Percentiles rank a stretch among this genome's conserved stretches.
These are phyloP conservation scores for Geotrichum carabidarum DNA, from an alignment of 1,139 yeast species.

Conservation along the genomic window DNA sequence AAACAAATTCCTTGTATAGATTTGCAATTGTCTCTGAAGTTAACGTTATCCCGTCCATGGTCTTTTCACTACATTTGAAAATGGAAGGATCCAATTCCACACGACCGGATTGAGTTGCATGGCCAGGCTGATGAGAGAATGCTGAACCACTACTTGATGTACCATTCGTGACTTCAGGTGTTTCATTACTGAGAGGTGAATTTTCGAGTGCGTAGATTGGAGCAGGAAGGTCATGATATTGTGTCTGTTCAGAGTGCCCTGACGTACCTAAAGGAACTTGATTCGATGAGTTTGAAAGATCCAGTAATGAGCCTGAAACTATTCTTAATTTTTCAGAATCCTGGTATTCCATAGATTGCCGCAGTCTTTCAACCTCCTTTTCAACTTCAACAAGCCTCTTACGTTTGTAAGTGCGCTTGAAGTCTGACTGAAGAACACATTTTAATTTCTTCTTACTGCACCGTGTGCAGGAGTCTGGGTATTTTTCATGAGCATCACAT, in stretches of 20 bases:
- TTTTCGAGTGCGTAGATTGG: neutral
- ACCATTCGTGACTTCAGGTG: neutral
- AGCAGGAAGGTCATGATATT: conserved; percentile 7
- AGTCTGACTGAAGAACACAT: conserved; percentile 73
- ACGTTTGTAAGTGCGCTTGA: conserved; percentile 82
- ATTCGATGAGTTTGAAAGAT: conserved; percentile 10
- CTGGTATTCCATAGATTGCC: conserved; percentile 45
- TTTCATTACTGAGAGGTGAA: neutral
- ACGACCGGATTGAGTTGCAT: conserved; percentile 7
- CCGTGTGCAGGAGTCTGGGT: conserved; percentile 76
- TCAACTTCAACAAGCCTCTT: conserved; percentile 75
- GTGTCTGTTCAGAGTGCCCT: neutral
- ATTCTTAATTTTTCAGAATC: conserved; percentile 22
- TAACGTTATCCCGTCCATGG: conserved; percentile 61
- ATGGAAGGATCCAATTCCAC: neutral
- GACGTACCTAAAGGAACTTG: neutral
- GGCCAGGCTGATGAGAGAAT: neutral
- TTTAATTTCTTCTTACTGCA: conserved; percentile 64
- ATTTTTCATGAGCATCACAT: conserved; percentile 76
- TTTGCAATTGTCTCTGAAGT: conserved; percentile 55
- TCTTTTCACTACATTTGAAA: conserved; percentile 53
- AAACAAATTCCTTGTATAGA: conserved; percentile 66
- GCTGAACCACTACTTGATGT: conserved; percentile 1
- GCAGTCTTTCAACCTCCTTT: conserved; percentile 64
- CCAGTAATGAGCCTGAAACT: conserved; percentile 20